These are phyloP conservation scores for Phenoliferia sp. DNA, from an alignment of 1,284 basidiomycete genomes.

Conservation along the genomic window DNA sequence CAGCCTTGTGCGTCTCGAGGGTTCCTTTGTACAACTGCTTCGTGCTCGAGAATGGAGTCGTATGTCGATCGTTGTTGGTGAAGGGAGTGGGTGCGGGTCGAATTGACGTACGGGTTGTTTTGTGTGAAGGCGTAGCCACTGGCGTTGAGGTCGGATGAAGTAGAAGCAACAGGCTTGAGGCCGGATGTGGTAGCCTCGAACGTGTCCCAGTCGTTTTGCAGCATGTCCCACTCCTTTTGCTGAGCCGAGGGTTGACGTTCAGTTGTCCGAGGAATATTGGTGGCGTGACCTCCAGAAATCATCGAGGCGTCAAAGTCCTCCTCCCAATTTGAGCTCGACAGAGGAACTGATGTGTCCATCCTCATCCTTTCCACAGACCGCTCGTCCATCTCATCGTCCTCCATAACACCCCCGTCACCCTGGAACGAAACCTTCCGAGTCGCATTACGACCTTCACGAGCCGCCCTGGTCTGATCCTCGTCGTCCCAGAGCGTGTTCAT, in stretches of 20 bases:
- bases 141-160: slow-evolving; percentile 15
- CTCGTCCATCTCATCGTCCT: slow-evolving; percentile 11
- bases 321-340: slow-evolving; percentile 41
- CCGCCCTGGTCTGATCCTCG: slow-evolving; percentile 18
- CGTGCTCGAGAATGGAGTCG: slow-evolving; percentile 61
- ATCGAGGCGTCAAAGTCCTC: slow-evolving; percentile 38
- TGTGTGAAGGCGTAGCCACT: slow-evolving; percentile 68
- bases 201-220: slow-evolving; percentile 79
- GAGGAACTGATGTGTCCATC: slow-evolving; percentile 38
- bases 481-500: slow-evolving; percentile 33
- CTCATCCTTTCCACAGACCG: slow-evolving; percentile 5
- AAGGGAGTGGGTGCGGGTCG: slow-evolving; percentile 55
- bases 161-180: slow-evolving; percentile 50
- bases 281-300: slow-evolving; percentile 27
- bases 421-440: slow-evolving; percentile 24
- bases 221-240: slow-evolving; percentile 54
- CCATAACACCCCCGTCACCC: slow-evolving; percentile 34
- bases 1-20: slow-evolving; percentile 69
- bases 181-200: slow-evolving; percentile 66
- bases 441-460: slow-evolving; percentile 9
- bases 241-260: slow-evolving; percentile 29
- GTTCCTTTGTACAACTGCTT: slow-evolving; percentile 80
- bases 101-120: slow-evolving; percentile 68
- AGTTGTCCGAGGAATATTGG: slow-evolving; percentile 2
- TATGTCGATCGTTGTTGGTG: slow-evolving; percentile 13